phyloP scores from a whole-genome alignment of 2,329 filamentous ascomycete species.

The Epichloe aotearoae region DNA sequence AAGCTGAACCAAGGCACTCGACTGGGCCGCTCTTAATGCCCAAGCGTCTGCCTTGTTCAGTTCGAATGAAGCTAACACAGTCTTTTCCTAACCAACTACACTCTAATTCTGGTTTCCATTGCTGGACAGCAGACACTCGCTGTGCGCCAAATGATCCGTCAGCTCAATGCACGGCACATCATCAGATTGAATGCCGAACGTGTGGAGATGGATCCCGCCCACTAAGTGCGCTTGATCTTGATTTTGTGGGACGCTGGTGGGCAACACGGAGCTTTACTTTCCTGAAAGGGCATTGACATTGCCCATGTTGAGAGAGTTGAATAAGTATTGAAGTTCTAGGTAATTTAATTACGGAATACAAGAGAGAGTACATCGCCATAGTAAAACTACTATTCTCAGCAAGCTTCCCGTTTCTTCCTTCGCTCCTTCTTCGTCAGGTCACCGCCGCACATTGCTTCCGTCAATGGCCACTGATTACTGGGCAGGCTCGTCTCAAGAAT shows the following conservation, averaged over 20 bases:
- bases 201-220: not conserved
- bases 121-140: too few species aligned
- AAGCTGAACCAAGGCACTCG: too few species aligned
- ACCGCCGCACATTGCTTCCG: not conserved
- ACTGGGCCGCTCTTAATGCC: not conserved
- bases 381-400: not conserved
- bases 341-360: conserved; percentile 1
- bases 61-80: too few species aligned
- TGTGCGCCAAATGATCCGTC: too few species aligned
- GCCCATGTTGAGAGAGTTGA: not conserved
- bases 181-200: not conserved
- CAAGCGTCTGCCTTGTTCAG: too few species aligned
- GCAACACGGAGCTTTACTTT: not conserved
- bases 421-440: too few species aligned
- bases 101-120: too few species aligned
- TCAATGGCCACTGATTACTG: too few species aligned
- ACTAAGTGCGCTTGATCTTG: not conserved
- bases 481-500: not conserved
- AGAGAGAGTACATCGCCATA: not conserved
- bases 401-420: not conserved
- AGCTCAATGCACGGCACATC: too few species aligned
- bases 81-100: too few species aligned
- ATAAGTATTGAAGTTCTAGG: conserved; percentile 7
- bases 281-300: not conserved
- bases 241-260: not conserved